Evolutionary conservation across 306 rosid genomes (phyloP), one percentile per base, ranked within the genome.

Genomic region (Rosa persica): DNA sequence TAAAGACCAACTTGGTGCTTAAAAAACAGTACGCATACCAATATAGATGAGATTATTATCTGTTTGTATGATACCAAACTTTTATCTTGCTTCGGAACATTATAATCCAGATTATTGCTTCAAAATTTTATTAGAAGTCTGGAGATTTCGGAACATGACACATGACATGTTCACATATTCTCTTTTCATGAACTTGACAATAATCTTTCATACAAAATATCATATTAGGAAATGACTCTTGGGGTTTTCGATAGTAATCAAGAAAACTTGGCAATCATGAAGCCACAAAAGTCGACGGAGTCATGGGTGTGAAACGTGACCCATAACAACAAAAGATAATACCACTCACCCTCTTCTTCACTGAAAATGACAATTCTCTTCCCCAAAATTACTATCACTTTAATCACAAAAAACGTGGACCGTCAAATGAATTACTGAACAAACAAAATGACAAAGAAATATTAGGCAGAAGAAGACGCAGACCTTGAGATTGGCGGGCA

Each of bases 401-500:
- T 27, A 71, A 8, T 19, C 1, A 13, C 3, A 46, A 62, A 60
- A 75, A 30, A 44, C 20, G 43, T 20, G 70, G 22, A 30, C 61
- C 71, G 79, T 62, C 47, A 19, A 36, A 66, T 6, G 8, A 38
- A 38, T 6, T 6, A 25, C 40, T 1, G 11, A 66, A 38, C 44
- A 20, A 66, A n/a, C 23, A 17, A 66, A 38, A 17, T 13, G 25
- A 38, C 70, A 66, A 38, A 66, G 10, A 7, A 61, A 12, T 27
- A 27, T 11, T 23, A 11, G 39, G 8, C 39, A 25, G 66, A 60
- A 12, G 38, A 17, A 36, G 16, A 16, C 22, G 22, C 72, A 22
- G 4, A 95, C 99, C 98, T 95, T 95, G 23, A 95, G 97, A 80
- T 95, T 55, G 70, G 86, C 97, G 5, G 99, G 99, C 62, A 95